These are phyloP conservation scores for Penicillium capsulatum DNA, from an alignment of 2,329 filamentous ascomycete genomes.

Conservation along the genomic window DNA sequence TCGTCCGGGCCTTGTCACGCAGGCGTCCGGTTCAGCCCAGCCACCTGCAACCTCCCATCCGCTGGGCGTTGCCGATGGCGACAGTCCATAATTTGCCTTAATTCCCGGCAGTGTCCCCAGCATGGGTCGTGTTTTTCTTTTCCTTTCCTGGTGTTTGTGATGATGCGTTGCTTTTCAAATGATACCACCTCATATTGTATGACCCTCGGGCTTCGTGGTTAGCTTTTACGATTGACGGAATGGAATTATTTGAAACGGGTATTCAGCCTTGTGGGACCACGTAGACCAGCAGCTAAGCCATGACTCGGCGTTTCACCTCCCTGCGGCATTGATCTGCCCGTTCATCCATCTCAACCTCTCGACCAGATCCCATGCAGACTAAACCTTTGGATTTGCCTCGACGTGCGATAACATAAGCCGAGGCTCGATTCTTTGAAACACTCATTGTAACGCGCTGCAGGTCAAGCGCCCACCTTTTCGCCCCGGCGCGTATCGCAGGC, in stretches of 20 bases:
- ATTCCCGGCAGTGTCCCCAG: slow-evolving; percentile 14
- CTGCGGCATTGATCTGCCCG: too few relatives aligned
- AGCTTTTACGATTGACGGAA: slow-evolving; percentile 32
- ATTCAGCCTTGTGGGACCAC: too few relatives aligned
- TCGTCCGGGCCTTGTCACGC: too few relatives aligned
- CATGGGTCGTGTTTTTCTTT: slow-evolving; percentile 15
- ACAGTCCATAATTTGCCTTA: slow-evolving; percentile 20
- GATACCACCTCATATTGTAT: slow-evolving; percentile 39
- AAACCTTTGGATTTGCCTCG: too few relatives aligned
- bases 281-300: background rate
- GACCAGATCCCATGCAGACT: too few relatives aligned
- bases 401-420: too few relatives aligned
- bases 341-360: too few relatives aligned
- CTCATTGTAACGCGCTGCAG: slow-evolving; percentile 5
- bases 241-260: slow-evolving; percentile 21
- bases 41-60: slow-evolving; percentile 21
- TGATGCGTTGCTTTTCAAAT: slow-evolving; percentile 25
- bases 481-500: slow-evolving; percentile 21
- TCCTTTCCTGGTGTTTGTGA: slow-evolving; percentile 18
- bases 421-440: slow-evolving; percentile 2
- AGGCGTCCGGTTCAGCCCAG: slow-evolving; percentile 26
- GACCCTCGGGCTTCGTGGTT: slow-evolving; percentile 30
- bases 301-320: too few relatives aligned
- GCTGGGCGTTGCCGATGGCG: slow-evolving; percentile 21
- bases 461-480: slow-evolving; percentile 17